Evolutionary conservation across 768 basidiomycete genomes (phyloP).

Genomic region (Mycena albidolilacea): DNA sequence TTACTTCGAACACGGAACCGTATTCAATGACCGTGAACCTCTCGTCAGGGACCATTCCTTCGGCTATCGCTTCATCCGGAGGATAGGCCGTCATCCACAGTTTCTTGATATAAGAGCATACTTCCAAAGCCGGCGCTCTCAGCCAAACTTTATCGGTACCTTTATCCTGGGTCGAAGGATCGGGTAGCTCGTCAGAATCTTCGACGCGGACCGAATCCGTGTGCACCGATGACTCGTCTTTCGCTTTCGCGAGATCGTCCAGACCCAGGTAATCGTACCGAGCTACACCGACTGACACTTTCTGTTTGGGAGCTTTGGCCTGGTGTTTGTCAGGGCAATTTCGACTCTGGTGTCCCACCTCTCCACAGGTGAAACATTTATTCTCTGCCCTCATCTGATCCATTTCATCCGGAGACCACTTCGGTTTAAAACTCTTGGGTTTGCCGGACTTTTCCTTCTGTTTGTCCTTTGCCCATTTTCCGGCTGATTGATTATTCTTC

Average conservation of each 20-base stretch:
- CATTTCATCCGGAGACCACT: constrained; percentile 27
- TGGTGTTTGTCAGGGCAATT: constrained; percentile 38
- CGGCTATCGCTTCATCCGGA: background rate
- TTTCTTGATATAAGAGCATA: too few relatives aligned
- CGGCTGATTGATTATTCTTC: background rate
- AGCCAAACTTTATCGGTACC: too few relatives aligned
- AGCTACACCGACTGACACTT: constrained; percentile 5
- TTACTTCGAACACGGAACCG: constrained; percentile 6
- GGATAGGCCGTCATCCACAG: too few relatives aligned
- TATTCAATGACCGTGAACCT: constrained; percentile 20
- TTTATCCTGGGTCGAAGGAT: background rate
- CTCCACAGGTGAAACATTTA: constrained; percentile 42
- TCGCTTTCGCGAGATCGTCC: background rate
- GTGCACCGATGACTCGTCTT: background rate
- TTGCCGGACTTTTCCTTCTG: background rate
- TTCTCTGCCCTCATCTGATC: constrained; percentile 39
- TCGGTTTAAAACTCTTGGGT: background rate
- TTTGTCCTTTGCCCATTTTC: background rate
- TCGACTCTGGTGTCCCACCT: constrained; percentile 41
- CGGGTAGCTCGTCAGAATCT: background rate
- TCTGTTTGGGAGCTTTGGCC: constrained; percentile 30
- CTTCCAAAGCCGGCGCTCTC: too few relatives aligned
- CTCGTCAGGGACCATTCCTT: background rate
- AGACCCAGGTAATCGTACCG: constrained; percentile 11
- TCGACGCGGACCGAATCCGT: background rate